These are phyloP conservation scores for Platismatia glauca DNA, from an alignment of 495 filamentous ascomycete genomes.

Conservation along the genomic window DNA sequence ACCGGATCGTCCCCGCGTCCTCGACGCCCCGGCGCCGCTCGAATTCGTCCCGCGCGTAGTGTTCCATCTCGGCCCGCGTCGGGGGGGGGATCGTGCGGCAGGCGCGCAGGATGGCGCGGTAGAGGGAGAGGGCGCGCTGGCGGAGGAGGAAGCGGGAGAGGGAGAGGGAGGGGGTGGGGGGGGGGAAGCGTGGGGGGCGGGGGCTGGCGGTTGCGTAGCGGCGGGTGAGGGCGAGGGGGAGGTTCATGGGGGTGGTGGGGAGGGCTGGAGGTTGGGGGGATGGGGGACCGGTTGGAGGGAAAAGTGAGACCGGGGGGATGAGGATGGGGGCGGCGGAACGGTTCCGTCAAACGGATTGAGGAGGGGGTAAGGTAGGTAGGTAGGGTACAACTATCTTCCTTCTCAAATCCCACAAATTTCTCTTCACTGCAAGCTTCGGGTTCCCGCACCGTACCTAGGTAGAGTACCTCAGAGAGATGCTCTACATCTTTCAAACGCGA, in stretches of 20 bases:
- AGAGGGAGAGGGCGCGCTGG: conserved; percentile 22
- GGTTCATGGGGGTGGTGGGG: background rate
- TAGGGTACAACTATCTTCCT: no score
- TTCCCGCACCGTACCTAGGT: no score
- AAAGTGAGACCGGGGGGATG: no score
- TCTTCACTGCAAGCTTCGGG: no score
- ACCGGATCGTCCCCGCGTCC: conserved; percentile 56
- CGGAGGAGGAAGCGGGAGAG: conserved; percentile 26
- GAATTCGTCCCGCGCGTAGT: conserved; percentile 69
- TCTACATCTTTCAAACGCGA: background rate
- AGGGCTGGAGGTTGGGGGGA: background rate
- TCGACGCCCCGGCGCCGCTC: conserved; percentile 60
- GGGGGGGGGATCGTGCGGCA: conserved; percentile 33
- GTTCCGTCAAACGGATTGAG: no score
- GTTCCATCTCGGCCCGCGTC: conserved; percentile 55
- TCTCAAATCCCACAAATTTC: no score
- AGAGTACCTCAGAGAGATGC: no score
- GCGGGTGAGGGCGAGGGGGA: conserved; percentile 1
- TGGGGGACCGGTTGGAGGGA: no score
- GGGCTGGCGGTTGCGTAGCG: conserved; percentile 3
- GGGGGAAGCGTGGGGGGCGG: background rate
- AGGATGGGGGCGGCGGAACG: no score
- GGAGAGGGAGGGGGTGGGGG: conserved; percentile 9
- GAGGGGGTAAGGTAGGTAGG: no score
- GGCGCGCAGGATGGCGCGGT: conserved; percentile 23